Evolutionary conservation across 805 yeast species (phyloP).

Genomic region (Hanseniaspora clermontiae): DNA sequence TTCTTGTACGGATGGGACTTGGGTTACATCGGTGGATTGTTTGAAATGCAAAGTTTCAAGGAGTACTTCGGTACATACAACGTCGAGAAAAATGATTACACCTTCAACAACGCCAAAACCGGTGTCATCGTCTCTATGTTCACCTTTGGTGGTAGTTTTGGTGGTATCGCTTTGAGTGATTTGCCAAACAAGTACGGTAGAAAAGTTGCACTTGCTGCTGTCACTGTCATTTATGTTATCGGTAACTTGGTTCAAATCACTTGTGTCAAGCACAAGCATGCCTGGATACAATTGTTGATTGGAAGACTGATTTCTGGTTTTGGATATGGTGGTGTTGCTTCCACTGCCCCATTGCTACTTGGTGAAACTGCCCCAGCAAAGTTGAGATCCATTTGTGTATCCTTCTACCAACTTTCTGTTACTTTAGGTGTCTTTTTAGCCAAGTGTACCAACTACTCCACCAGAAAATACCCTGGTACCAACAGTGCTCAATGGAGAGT

Average conservation of each 20-base stretch:
- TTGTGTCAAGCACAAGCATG: slow-evolving; percentile 28
- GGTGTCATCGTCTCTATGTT: slow-evolving; percentile 50
- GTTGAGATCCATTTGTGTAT: slow-evolving; percentile 59
- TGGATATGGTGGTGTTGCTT: slow-evolving; percentile 67
- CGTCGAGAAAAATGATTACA: slow-evolving; percentile 24
- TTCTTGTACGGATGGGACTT: slow-evolving; percentile 71
- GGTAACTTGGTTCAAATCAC: slow-evolving; percentile 54
- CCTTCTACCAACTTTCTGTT: slow-evolving; percentile 57
- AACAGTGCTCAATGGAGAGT: slow-evolving; percentile 56
- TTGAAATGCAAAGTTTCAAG: slow-evolving; percentile 43
- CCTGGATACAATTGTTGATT: slow-evolving; percentile 61
- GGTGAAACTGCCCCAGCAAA: slow-evolving; percentile 31
- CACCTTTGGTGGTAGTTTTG: slow-evolving; percentile 66
- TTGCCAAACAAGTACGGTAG: slow-evolving; percentile 55
- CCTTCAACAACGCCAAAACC: slow-evolving; percentile 40
- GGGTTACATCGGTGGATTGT: slow-evolving; percentile 64
- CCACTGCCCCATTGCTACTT: slow-evolving; percentile 61
- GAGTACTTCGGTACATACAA: slow-evolving; percentile 42
- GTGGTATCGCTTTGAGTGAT: slow-evolving; percentile 48
- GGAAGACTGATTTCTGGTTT: slow-evolving; percentile 61
- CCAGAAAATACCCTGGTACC: slow-evolving; percentile 26
- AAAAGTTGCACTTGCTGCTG: slow-evolving; percentile 47
- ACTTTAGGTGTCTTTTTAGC: slow-evolving; percentile 68
- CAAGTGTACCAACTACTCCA: slow-evolving; percentile 61
- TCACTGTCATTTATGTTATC: slow-evolving; percentile 50